Evolutionary conservation across 2,329 filamentous ascomycete genomes (phyloP).

Genomic region (Endocalyx cinctus): DNA sequence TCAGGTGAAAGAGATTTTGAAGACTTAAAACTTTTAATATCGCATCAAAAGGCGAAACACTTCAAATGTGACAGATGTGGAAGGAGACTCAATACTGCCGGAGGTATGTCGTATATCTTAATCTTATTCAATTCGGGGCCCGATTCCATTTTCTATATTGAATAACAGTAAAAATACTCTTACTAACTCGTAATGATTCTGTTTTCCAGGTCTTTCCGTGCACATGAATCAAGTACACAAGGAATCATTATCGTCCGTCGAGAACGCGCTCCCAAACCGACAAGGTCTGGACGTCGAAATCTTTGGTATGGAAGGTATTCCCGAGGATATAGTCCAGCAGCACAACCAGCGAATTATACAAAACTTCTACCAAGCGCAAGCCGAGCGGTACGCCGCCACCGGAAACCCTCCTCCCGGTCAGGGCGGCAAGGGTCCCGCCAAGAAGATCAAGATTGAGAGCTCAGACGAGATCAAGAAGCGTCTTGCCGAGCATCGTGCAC

Average conservation of each 20-base stretch:
- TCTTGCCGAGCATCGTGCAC: constrained; percentile 70
- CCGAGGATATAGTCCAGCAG: constrained; percentile 74
- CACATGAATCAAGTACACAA: constrained; percentile 99
- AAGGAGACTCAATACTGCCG: constrained; percentile 85
- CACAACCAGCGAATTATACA: constrained; percentile 84
- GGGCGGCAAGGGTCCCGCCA: constrained; percentile 59
- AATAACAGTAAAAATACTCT: too few species aligned
- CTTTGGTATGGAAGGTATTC: constrained; percentile 97
- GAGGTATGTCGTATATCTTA: constrained; percentile 56
- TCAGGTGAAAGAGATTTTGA: constrained; percentile 93
- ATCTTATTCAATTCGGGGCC: background rate
- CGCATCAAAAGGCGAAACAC: constrained; percentile 98
- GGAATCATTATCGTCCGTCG: constrained; percentile 78
- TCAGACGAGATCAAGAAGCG: constrained; percentile 75
- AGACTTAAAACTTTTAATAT: constrained; percentile 92
- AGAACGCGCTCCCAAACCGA: constrained; percentile 86
- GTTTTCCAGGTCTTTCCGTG: constrained; percentile 71
- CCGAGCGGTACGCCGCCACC: constrained; percentile 73
- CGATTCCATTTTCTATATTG: too few species aligned
- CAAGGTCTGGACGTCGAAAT: constrained; percentile 88
- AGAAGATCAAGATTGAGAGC: constrained; percentile 70
- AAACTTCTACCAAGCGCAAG: constrained; percentile 80
- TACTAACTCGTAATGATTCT: constrained; percentile 6
- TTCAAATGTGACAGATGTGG: constrained; percentile 95
- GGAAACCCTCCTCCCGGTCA: constrained; percentile 75